phyloP scores from a whole-genome alignment of 2,329 filamentous ascomycete genomes.

The Diaporthe longicolla region DNA sequence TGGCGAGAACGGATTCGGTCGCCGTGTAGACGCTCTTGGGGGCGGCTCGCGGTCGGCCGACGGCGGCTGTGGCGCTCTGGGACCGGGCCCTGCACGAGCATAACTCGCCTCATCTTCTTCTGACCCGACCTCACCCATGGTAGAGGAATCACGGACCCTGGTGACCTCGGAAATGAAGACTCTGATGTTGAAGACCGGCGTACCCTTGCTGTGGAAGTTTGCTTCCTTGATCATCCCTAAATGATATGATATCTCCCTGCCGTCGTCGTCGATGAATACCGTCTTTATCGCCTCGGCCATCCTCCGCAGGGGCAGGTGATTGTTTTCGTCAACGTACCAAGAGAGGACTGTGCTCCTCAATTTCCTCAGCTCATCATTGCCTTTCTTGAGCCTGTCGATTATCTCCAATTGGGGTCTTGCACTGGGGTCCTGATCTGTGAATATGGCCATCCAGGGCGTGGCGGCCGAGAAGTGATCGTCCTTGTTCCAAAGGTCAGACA shows the following conservation, averaged over 20 bases:
- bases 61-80: slow-evolving; percentile 15
- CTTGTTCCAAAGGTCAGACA: slow-evolving; percentile 14
- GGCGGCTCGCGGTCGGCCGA: slow-evolving; percentile 2
- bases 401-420: slow-evolving; percentile 29
- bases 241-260: slow-evolving; percentile 28
- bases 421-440: slow-evolving; percentile 38
- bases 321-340: slow-evolving; percentile 34
- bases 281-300: slow-evolving; percentile 36
- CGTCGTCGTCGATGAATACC: slow-evolving; percentile 31
- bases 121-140: slow-evolving; percentile 16
- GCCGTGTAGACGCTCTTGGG: background rate
- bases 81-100: background rate
- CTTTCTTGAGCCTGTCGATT: slow-evolving; percentile 35
- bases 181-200: slow-evolving; percentile 33
- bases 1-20: slow-evolving; percentile 2
- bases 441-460: slow-evolving; percentile 28
- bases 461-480: background rate
- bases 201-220: slow-evolving; percentile 21
- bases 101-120: background rate
- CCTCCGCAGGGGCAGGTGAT: slow-evolving; percentile 20
- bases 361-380: slow-evolving; percentile 7
- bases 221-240: slow-evolving; percentile 18
- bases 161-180: slow-evolving; percentile 44
- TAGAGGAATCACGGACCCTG: slow-evolving; percentile 41
- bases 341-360: slow-evolving; percentile 24